Percentiles rank a stretch among this genome's conserved stretches.
These are phyloP conservation scores for Rhizophora apiculata DNA, from an alignment of 345 rosid genomes.

Conservation along the genomic window DNA sequence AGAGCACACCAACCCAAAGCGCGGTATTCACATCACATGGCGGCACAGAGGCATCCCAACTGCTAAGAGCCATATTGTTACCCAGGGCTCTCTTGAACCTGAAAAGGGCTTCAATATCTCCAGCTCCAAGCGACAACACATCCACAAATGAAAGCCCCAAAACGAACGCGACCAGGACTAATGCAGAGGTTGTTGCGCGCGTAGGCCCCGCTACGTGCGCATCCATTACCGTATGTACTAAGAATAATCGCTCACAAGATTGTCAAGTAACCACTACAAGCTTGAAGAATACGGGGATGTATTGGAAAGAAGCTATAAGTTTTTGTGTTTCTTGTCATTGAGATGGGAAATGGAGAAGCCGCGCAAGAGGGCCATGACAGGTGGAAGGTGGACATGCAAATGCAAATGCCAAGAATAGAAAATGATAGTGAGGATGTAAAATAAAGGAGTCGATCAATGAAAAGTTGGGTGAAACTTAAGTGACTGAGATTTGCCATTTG, in stretches of 20 bases:
- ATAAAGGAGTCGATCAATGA: background rate
- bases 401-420: slow-evolving; percentile 2
- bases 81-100: slow-evolving; percentile 16
- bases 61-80: slow-evolving; percentile 2
- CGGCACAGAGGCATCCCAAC: slow-evolving; percentile 37
- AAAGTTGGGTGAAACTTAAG: background rate
- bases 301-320: background rate
- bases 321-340: background rate
- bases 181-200: slow-evolving; percentile 7
- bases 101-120: slow-evolving; percentile 16
- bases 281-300: background rate
- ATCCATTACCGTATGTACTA: slow-evolving; percentile 15
- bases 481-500: background rate
- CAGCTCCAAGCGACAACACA: background rate
- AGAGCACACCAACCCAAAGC: slow-evolving; percentile 65
- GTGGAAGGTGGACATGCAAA: background rate
- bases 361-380: background rate
- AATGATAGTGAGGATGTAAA: background rate
- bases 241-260: background rate
- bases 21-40: slow-evolving; percentile 39
- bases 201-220: slow-evolving; percentile 23
- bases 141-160: background rate
- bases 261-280: background rate
- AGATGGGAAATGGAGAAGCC: background rate
- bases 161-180: background rate